Conservation (phyloP, 2,329 filamentous ascomycete species). For the Cladorrhinum sp. region DNA sequence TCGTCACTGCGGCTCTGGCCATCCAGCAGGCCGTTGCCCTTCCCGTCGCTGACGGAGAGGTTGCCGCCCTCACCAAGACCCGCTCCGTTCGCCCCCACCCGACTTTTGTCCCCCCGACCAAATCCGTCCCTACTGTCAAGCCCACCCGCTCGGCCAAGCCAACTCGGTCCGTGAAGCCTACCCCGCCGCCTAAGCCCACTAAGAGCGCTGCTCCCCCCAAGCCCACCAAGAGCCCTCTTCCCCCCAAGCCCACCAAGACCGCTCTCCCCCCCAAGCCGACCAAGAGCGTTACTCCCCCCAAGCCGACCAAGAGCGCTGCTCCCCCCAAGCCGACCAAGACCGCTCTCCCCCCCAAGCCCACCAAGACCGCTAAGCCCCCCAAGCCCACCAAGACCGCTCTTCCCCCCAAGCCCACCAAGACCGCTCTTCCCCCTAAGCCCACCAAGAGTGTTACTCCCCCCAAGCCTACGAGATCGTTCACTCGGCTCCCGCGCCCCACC, state of each 20-base stretch:
- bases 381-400: conserved; percentile 7
- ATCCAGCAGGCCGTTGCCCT: conserved; percentile 19
- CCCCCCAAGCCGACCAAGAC: conserved; percentile 1
- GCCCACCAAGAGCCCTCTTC: not conserved
- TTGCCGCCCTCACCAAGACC: not conserved
- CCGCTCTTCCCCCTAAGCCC: not conserved
- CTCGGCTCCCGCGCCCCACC: conserved; percentile 5
- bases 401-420: not conserved
- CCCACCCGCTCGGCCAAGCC: not conserved
- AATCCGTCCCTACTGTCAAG: not conserved
- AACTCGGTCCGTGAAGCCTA: not conserved
- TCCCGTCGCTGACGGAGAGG: conserved; percentile 21
- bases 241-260: conserved; percentile 1
- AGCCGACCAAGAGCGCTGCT: not conserved
- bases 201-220: not conserved
- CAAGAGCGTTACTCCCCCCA: not conserved
- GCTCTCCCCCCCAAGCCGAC: conserved; percentile 5
- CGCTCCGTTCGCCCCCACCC: not conserved
- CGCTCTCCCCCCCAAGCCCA: not conserved
- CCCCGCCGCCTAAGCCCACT: not conserved
- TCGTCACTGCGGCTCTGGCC: conserved; percentile 23
- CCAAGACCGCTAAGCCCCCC: not conserved
- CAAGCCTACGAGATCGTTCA: conserved; percentile 1
- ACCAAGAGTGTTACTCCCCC: not conserved
- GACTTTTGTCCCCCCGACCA: not conserved